Evolutionary conservation across 345 rosid species (phyloP).

Genomic region (Pugionium dolabratum): DNA sequence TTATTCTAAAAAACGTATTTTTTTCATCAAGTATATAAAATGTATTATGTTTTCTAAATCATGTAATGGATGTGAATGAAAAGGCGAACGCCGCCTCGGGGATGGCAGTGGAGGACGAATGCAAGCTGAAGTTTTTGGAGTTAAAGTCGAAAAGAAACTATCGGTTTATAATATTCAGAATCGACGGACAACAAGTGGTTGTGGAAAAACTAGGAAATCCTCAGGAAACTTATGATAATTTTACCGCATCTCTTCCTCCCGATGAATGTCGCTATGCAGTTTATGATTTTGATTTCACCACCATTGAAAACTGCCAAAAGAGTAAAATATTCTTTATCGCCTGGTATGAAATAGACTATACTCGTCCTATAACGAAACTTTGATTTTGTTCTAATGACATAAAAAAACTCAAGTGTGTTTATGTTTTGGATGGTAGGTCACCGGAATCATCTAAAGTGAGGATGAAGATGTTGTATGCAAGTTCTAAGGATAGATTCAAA

Average conservation of each 20-base stretch:
- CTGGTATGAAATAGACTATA: slow-evolving; percentile 40
- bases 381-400: neutral
- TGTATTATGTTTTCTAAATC: too few species aligned
- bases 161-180: slow-evolving; percentile 65
- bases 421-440: slow-evolving; percentile 44
- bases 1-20: too few species aligned
- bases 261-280: slow-evolving; percentile 64
- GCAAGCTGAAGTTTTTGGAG: slow-evolving; percentile 69
- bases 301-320: slow-evolving; percentile 65
- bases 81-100: slow-evolving; percentile 77
- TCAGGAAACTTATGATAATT: slow-evolving; percentile 54
- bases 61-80: neutral
- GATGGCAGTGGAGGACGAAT: slow-evolving; percentile 72
- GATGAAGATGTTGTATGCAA: slow-evolving; percentile 77
- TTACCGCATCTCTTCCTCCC: slow-evolving; percentile 54
- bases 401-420: neutral
- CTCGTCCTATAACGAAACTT: neutral
- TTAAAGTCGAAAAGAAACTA: slow-evolving; percentile 65
- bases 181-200: slow-evolving; percentile 63
- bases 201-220: slow-evolving; percentile 63
- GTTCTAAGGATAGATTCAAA: slow-evolving; percentile 73
- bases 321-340: slow-evolving; percentile 81
- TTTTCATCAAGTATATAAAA: too few species aligned
- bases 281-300: slow-evolving; percentile 53
- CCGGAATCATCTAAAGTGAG: slow-evolving; percentile 70